phyloP scores from a whole-genome alignment of 768 basidiomycete species.

The Cystobasidium tubakii region DNA sequence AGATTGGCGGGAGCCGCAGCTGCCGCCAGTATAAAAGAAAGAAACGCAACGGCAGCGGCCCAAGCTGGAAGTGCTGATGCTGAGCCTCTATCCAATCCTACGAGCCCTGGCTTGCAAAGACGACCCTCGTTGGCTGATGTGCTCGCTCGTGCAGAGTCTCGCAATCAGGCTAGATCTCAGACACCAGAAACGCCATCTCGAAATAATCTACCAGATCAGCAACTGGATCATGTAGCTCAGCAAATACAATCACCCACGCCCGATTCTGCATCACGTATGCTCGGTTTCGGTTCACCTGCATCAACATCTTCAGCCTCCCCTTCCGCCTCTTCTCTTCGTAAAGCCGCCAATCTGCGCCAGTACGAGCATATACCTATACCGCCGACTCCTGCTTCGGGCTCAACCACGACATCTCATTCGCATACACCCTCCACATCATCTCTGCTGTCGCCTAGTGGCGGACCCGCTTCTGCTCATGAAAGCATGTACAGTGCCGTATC shows the following conservation, averaged over 20 bases:
- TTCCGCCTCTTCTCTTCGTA: not conserved
- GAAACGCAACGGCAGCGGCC: conserved; percentile 8
- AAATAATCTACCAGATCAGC: not conserved
- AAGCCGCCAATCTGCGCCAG: not conserved
- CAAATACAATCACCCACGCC: not conserved
- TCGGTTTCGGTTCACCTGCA: not conserved
- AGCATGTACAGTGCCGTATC: conserved; percentile 23
- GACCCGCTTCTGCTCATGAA: not conserved
- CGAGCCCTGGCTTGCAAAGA: conserved; percentile 3
- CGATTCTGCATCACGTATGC: not conserved
- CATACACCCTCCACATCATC: conserved; percentile 16
- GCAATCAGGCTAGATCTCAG: not conserved
- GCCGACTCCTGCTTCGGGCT: not conserved
- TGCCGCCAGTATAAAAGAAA: not conserved
- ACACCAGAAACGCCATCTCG: not conserved
- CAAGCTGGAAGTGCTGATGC: not conserved
- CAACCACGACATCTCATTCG: conserved; percentile 8
- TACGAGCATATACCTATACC: conserved; percentile 26
- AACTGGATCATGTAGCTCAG: not conserved
- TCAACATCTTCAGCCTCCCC: not conserved
- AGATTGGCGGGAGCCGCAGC: conserved; percentile 24
- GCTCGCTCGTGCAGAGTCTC: conserved; percentile 20
- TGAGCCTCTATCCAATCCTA: not conserved
- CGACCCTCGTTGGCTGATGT: conserved; percentile 26
- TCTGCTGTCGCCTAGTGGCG: not conserved